Percentiles rank a stretch among this genome's conserved stretches.
Evolutionary conservation across 75 land plant species (phyloP).

Genomic region (Gnetum montanum): DNA sequence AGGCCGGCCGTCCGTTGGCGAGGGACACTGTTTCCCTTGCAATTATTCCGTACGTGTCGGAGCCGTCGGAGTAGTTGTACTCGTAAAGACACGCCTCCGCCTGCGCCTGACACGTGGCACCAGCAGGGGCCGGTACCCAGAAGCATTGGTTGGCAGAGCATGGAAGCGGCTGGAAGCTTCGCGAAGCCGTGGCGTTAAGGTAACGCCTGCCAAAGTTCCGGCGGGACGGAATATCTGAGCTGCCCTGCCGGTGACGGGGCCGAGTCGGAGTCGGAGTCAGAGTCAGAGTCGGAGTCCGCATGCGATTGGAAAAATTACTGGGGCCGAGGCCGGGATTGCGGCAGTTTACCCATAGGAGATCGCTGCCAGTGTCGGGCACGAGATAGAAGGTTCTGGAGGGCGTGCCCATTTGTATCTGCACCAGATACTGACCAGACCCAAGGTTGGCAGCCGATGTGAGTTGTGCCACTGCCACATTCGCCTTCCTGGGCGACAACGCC

Average conservation of each 20-base stretch:
- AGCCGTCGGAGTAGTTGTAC: conserved; percentile 46
- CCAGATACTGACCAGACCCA: background rate
- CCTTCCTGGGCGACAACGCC: background rate
- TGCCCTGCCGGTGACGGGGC: conserved; percentile 17
- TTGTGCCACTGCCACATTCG: background rate
- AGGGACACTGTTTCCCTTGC: conserved; percentile 29
- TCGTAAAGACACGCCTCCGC: conserved; percentile 49
- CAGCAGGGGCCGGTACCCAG: conserved; percentile 26
- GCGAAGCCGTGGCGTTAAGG: conserved; percentile 24
- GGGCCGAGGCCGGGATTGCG: too few species aligned
- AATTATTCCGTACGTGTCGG: conserved; percentile 37
- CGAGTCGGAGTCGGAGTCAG: conserved; percentile 61
- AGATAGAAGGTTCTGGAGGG: conserved; percentile 66
- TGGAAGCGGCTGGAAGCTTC: conserved; percentile 30
- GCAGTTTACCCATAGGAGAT: too few species aligned
- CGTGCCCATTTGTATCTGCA: background rate
- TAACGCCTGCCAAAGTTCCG: background rate
- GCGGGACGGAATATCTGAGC: background rate
- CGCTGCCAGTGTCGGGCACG: conserved; percentile 45
- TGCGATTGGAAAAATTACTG: conserved; percentile 30
- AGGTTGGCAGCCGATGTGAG: too few species aligned
- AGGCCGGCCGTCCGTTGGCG: background rate
- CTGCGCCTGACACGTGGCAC: conserved; percentile 20
- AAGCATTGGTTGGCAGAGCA: conserved; percentile 26
- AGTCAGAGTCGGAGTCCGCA: conserved; percentile 55